Conservation (phyloP, 768 basidiomycete genomes). For the Pulveroboletus sp. region DNA sequence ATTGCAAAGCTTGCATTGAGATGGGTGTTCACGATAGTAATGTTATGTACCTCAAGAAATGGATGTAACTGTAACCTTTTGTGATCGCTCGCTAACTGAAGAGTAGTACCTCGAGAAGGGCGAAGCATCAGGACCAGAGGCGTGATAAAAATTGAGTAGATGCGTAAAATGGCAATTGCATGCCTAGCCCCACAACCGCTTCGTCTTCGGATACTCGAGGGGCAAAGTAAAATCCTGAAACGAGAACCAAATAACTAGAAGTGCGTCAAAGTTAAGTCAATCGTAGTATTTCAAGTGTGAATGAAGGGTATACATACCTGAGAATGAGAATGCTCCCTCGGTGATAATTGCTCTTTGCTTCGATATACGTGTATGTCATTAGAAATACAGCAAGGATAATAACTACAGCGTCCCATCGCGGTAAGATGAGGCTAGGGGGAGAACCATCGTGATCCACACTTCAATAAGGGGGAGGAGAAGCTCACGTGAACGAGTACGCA, state of each 20-base stretch:
- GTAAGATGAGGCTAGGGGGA: constrained; percentile 80
- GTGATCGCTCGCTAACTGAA: constrained; percentile 1
- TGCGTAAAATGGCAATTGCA: constrained; percentile 2
- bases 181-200: constrained; percentile 8
- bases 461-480: constrained; percentile 10
- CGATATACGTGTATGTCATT: constrained; percentile 98
- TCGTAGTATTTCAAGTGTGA: background rate
- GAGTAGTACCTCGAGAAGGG: background rate
- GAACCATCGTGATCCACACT: constrained; percentile 2
- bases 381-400: constrained; percentile 96
- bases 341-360: constrained; percentile 98
- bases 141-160: constrained; percentile 7
- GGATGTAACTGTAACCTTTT: constrained; percentile 16
- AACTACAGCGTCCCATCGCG: constrained; percentile 94
- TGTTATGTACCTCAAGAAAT: constrained; percentile 14
- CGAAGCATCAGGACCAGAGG: constrained; percentile 10
- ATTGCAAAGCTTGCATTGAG: constrained; percentile 54
- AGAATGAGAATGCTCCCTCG: constrained; percentile 93
- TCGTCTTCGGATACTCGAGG: constrained; percentile 37
- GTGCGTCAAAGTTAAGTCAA: background rate
- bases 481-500: constrained; percentile 91
- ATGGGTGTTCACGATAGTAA: constrained; percentile 1
- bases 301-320: constrained; percentile 58
- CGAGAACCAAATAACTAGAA: constrained; percentile 82
- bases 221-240: constrained; percentile 90